Conservation (phyloP, 352 stramenopile species). For the Phytopythium boreale region DNA sequence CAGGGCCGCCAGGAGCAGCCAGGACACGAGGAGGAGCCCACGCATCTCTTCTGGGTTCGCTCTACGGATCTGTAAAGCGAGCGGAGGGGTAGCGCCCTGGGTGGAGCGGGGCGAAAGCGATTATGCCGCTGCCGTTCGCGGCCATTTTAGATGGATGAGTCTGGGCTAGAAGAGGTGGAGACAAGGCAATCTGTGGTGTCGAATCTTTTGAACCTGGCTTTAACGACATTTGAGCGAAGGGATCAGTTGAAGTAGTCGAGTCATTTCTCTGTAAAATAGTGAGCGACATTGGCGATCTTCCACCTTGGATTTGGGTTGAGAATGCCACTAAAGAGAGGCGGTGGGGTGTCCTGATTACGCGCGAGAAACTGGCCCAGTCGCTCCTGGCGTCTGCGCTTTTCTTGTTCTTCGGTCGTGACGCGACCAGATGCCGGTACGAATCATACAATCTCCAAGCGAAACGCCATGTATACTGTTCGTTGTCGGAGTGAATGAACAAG, state of each 20-base stretch:
- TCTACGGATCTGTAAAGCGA: too few relatives aligned
- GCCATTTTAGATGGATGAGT: neutral
- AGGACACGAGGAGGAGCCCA: constrained; percentile 2
- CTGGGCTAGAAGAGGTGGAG: neutral
- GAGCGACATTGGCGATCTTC: neutral
- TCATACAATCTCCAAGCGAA: neutral
- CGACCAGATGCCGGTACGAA: neutral
- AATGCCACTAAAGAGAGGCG: neutral
- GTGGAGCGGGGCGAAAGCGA: neutral
- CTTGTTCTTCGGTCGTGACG: constrained; percentile 2
- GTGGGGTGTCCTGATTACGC: constrained; percentile 2
- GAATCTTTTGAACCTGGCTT: neutral
- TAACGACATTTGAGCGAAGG: neutral
- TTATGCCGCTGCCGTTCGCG: neutral
- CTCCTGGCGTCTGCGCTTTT: neutral
- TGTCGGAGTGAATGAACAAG: neutral
- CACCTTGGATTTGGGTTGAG: too few relatives aligned
- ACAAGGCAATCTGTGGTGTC: neutral
- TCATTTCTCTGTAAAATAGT: neutral
- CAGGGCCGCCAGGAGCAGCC: neutral
- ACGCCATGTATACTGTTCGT: neutral
- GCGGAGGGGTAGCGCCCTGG: neutral
- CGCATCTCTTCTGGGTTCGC: neutral
- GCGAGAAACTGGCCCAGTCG: constrained; percentile 6
- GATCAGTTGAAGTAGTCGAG: neutral